Evolutionary conservation across 2,329 filamentous ascomycete species (phyloP), one percentile per base, ranked within the genome.

Genomic region (Xylaria sp.): DNA sequence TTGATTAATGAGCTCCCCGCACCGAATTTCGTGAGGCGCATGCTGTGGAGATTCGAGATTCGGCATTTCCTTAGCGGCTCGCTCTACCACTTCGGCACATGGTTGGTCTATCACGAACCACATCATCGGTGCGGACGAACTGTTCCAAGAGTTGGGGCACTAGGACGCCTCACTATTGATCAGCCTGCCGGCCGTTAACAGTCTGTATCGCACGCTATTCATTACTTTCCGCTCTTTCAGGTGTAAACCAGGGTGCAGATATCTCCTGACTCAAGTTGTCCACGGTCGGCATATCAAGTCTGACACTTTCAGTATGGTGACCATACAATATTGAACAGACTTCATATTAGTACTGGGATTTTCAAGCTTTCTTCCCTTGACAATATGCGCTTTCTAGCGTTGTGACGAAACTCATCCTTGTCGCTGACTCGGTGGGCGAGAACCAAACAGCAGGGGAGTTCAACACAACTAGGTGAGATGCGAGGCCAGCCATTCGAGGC

Each of bases 171-270:
- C 13, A 46, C 6, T 18, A 18, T 18, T 46, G 41, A 46, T 46
- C 41, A 46, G 18, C 41, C 15, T 46, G 2, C 15, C 3, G 15
- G 25, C 32, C 34, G 25, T 32, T 41, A 37, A 52, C 34, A 41
- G 44, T 52, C 37, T n/a, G 15, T 39, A 44, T 59, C 55, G 28
- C 54, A 39, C 54, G 51, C 54, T 51, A 39, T 51, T 15, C 23
- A 39, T 39, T 18, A 2, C 18, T n/a, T 23, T 13, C 20, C 32
- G 34, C 62, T 28, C 52, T 8, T 23, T 20, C 15, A 9, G 12
- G 20, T 20, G 20, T 6, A 23, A 59, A 23, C 63, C 34, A 52
- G 46, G 55, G 23, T 44, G n/a, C 7, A 23, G 18, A 44, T n/a
- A 20, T 28, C 3, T 46, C 48, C 23, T 65, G 54, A 44, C 34